phyloP scores from a whole-genome alignment of 2,329 filamentous ascomycete genomes.

The Nigrograna mackinnonii region DNA sequence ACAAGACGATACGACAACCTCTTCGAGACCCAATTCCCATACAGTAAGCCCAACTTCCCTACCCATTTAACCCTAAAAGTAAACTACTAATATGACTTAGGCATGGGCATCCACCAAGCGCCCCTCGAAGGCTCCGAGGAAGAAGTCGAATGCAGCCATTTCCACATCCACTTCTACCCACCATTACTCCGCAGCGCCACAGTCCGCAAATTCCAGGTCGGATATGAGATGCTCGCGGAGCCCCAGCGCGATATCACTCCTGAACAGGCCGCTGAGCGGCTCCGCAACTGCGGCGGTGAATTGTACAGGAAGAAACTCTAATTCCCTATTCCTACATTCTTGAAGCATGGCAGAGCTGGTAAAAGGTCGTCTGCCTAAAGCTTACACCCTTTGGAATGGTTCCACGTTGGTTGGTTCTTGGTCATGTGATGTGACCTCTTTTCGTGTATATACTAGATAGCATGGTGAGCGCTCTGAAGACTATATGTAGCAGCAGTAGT shows the following conservation, averaged over 20 bases:
- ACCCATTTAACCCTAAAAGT: not conserved
- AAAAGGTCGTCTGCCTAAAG: no score
- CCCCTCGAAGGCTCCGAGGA: constrained; percentile 80
- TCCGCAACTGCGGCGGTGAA: constrained; percentile 77
- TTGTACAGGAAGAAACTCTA: constrained; percentile 72
- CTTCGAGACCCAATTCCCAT: constrained; percentile 95
- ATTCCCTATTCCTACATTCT: no score
- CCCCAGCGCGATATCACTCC: constrained; percentile 98
- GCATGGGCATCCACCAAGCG: constrained; percentile 94
- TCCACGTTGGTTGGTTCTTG: no score
- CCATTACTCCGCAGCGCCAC: constrained; percentile 90
- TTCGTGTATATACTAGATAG: no score
- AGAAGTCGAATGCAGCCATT: constrained; percentile 84
- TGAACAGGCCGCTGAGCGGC: constrained; percentile 82
- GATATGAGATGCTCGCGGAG: constrained; percentile 95
- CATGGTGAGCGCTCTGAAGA: no score
- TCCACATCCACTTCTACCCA: constrained; percentile 98
- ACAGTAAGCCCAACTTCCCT: constrained; percentile 62
- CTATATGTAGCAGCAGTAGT: no score
- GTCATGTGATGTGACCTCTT: no score
- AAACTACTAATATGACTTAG: constrained; percentile 39
- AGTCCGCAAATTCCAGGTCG: constrained; percentile 94
- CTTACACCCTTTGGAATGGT: no score
- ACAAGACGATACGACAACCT: constrained; percentile 94
- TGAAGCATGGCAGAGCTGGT: no score